Percentiles rank a stretch among this genome's conserved stretches.
phyloP scores from a whole-genome alignment of 768 basidiomycete species.

The Macrocybe gigantea region DNA sequence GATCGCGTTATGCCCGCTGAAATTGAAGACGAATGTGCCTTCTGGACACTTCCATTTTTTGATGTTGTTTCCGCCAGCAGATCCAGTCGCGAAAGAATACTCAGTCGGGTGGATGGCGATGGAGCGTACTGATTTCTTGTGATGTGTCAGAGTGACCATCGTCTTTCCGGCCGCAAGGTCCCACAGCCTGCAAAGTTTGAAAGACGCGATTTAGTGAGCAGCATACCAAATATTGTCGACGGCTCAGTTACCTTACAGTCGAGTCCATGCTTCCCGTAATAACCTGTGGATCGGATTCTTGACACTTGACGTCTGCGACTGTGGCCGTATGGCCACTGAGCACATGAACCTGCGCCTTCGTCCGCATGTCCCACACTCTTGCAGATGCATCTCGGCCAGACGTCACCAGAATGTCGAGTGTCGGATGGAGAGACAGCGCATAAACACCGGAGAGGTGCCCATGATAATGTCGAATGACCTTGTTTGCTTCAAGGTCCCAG shows the following conservation, averaged over 20 bases:
- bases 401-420: slow-evolving; percentile 92
- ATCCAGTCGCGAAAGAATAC: slow-evolving; percentile 93
- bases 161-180: slow-evolving; percentile 98
- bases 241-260: slow-evolving; percentile 66
- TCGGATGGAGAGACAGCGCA: slow-evolving; percentile 86
- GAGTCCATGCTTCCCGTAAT: slow-evolving; percentile 99
- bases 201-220: too few relatives aligned
- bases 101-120: slow-evolving; percentile 95
- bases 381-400: slow-evolving; percentile 95
- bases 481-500: slow-evolving; percentile 98
- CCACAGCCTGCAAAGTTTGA: slow-evolving; percentile 62
- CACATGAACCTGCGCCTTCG: slow-evolving; percentile 92
- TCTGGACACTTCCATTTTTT: slow-evolving; percentile 99
- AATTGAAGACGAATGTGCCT: slow-evolving; percentile 94
- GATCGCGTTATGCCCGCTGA: slow-evolving; percentile 93
- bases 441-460: slow-evolving; percentile 99
- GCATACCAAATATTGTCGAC: not conserved
- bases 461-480: slow-evolving; percentile 98
- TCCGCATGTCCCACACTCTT: slow-evolving; percentile 99
- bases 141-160: slow-evolving; percentile 95
- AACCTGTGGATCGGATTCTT: slow-evolving; percentile 96
- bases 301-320: slow-evolving; percentile 92
- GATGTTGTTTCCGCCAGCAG: slow-evolving; percentile 98
- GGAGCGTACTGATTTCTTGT: slow-evolving; percentile 96
- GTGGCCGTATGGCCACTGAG: slow-evolving; percentile 93